phyloP scores from a whole-genome alignment of 805 yeast species.

The Candida maris region DNA sequence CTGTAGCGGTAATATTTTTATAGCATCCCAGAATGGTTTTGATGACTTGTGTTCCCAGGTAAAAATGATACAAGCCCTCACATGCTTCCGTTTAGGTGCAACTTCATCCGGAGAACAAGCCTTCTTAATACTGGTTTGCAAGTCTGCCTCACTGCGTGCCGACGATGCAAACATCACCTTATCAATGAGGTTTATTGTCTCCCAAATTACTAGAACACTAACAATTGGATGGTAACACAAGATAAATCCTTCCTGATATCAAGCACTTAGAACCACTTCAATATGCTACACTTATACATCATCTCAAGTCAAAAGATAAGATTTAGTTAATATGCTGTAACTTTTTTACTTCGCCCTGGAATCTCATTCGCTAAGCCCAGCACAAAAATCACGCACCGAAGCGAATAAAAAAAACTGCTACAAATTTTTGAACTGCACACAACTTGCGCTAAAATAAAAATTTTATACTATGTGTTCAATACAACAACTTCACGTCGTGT shows the following conservation, averaged over 20 bases:
- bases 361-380: too few species aligned
- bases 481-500: too few species aligned
- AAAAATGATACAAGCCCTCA: slow-evolving; percentile 89
- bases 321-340: too few species aligned
- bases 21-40: slow-evolving; percentile 77
- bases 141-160: slow-evolving; percentile 35
- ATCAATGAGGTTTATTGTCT: too few species aligned
- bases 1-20: slow-evolving; percentile 76
- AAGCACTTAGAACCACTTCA: neutral
- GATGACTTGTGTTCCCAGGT: slow-evolving; percentile 94
- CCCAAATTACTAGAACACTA: too few species aligned
- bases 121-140: slow-evolving; percentile 58
- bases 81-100: slow-evolving; percentile 95
- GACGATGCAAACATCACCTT: slow-evolving; percentile 19
- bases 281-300: too few species aligned
- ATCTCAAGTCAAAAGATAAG: too few species aligned
- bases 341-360: too few species aligned
- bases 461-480: too few species aligned
- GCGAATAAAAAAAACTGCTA: neutral
- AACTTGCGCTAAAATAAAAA: neutral
- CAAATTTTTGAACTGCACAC: neutral
- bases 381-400: slow-evolving; percentile 1
- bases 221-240: too few species aligned
- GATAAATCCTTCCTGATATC: neutral
- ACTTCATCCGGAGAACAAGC: slow-evolving; percentile 84